phyloP scores from a whole-genome alignment of 306 rosid species.

The Quillaja saponaria region DNA sequence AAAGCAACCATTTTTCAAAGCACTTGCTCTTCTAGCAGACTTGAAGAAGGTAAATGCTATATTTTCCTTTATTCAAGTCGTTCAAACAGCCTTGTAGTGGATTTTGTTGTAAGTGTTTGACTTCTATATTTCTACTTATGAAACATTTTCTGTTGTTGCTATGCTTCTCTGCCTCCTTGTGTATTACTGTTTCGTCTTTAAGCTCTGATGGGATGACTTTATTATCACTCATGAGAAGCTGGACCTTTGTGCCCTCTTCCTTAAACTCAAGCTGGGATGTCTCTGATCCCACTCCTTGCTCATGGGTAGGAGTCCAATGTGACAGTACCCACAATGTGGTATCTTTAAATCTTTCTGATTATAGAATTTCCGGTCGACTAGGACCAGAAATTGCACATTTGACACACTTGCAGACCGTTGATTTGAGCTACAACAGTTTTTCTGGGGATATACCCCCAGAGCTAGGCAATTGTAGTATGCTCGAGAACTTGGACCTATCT shows the following conservation, averaged over 20 bases:
- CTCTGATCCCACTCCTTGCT: conserved; percentile 69
- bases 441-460: conserved; percentile 47
- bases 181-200: conserved; percentile 33
- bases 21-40: no score
- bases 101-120: not conserved
- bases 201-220: conserved; percentile 65
- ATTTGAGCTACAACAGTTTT: conserved; percentile 36
- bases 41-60: no score
- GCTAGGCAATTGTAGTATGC: conserved; percentile 46
- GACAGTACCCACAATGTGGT: conserved; percentile 43
- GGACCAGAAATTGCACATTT: conserved; percentile 55
- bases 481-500: conserved; percentile 48
- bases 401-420: conserved; percentile 44
- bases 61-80: no score
- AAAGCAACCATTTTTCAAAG: no score
- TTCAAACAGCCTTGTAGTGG: no score
- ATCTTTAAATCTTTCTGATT: conserved; percentile 52
- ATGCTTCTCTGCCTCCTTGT: conserved; percentile 34
- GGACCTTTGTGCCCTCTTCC: conserved; percentile 48
- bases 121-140: conserved; percentile 7
- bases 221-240: conserved; percentile 48
- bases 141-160: conserved; percentile 32
- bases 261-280: conserved; percentile 56
- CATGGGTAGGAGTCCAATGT: conserved; percentile 71
- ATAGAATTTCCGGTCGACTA: conserved; percentile 50